These are phyloP conservation scores for Corymbia maculata DNA, from an alignment of 345 rosid species.

Conservation along the genomic window DNA sequence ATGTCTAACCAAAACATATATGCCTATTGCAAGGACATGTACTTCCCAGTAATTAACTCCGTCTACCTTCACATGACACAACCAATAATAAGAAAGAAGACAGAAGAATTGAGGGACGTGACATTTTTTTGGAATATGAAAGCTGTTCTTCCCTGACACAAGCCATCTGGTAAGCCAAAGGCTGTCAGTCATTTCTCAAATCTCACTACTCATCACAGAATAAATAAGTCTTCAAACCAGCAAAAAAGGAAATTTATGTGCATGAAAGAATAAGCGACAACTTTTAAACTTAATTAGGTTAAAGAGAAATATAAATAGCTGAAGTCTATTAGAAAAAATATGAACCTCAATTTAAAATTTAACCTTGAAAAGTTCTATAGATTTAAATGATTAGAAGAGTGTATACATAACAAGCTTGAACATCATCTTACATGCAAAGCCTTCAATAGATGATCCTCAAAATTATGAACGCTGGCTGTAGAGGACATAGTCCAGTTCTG, in stretches of 20 bases:
- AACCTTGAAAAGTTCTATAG: neutral
- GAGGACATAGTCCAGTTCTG: conserved; percentile 54
- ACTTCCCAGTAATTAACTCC: neutral
- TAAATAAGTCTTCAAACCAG: neutral
- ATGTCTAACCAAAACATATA: neutral
- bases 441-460: conserved; percentile 42
- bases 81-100: neutral
- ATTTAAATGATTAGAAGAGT: neutral
- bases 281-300: neutral
- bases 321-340: neutral
- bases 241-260: neutral
- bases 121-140: neutral
- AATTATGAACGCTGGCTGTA: conserved; percentile 15
- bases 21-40: neutral
- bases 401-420: neutral
- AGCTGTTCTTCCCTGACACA: neutral
- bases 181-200: neutral
- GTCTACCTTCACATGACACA: neutral
- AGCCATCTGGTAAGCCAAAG: neutral
- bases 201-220: neutral
- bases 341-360: neutral
- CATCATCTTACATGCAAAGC: conserved; percentile 55
- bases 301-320: neutral
- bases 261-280: neutral
- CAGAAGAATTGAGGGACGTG: neutral